These are phyloP conservation scores for Melanomma pulvis-pyrius DNA, from an alignment of 495 filamentous ascomycete species.

Conservation along the genomic window DNA sequence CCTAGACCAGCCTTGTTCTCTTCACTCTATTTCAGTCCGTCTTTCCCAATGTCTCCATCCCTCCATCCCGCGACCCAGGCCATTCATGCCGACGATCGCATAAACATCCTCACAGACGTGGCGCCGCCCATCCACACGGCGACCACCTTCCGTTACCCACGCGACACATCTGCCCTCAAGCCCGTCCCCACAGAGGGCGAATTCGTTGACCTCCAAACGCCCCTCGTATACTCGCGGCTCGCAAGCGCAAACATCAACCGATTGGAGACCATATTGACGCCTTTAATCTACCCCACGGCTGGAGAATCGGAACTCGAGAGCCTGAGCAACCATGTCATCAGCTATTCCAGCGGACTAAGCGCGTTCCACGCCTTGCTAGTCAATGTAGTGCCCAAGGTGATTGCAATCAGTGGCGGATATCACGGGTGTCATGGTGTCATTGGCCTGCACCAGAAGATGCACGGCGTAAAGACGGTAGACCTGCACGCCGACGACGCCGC, in stretches of 20 bases:
- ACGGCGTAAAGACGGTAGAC: constrained; percentile 64
- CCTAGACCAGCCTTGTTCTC: not conserved
- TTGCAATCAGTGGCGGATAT: constrained; percentile 82
- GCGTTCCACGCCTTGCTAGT: constrained; percentile 83
- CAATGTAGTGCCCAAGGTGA: constrained; percentile 72
- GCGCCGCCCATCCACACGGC: constrained; percentile 84
- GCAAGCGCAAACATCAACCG: constrained; percentile 74
- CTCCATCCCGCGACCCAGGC: constrained; percentile 63
- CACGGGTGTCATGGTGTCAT: constrained; percentile 92
- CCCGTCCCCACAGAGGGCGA: constrained; percentile 25
- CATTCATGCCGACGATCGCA: constrained; percentile 83
- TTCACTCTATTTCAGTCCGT: not conserved
- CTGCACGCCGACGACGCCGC: constrained; percentile 43
- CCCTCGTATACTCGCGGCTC: constrained; percentile 78
- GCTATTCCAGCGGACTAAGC: constrained; percentile 82
- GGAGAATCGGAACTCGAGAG: not conserved
- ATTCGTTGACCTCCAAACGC: constrained; percentile 12
- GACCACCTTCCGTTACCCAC: constrained; percentile 79
- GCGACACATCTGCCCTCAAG: constrained; percentile 10
- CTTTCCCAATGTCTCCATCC: constrained; percentile 10
- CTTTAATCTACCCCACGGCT: constrained; percentile 57
- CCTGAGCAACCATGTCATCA: constrained; percentile 60
- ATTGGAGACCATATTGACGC: constrained; percentile 78
- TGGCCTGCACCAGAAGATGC: constrained; percentile 67
- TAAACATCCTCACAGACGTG: constrained; percentile 73